Evolutionary conservation across 1,284 basidiomycete species (phyloP), one percentile per base, ranked within the genome.

Genomic region (Laetiporus sulphureus): DNA sequence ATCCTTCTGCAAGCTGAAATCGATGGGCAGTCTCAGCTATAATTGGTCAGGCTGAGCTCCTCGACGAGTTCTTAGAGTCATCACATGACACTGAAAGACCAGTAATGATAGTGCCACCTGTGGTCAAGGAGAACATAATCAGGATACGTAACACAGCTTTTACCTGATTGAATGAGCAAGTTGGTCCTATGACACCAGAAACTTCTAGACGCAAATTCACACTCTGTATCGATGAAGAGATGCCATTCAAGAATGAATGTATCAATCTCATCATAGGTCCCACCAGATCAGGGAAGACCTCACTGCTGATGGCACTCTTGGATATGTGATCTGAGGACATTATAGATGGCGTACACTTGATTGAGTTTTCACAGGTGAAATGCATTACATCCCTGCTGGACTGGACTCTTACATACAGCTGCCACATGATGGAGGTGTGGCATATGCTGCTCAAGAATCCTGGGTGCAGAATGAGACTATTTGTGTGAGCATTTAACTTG

Each of bases 381-480:
- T 79, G 75, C 75, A 79, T 49, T 78, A 71, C 48, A 56, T 68
- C 13, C 67, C 73, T 5, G 55, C 63, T 11, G 64, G 65, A 6
- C 64, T 70, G 16, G 70, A 68, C 21, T 73, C 79, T 0, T 81
- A 77, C 69, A 82, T 70, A 56, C 75, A 75, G 44, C 67, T 86
- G 6, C 82, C 83, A 6, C 67, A 81, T 5, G 59, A 62, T 1
- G 71, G 72, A 7, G 81, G 82, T 3, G 72, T 87, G 3, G 76
- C 79, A 0, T 86, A 82, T 59, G 79, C 80, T 4, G 76, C 81
- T 0, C 83, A 88, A 56, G 81, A 85, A 51, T 76, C 79, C 2
- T 88, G 52, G 52, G 41, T 54, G 3, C 39, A 46, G 35, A 54
- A 42, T 38, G 52, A 50, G 16, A 54, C 52, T 76, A 68, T 69